Conservation (phyloP, 2,329 filamentous ascomycete genomes). For the Fusarium dimerum region DNA sequence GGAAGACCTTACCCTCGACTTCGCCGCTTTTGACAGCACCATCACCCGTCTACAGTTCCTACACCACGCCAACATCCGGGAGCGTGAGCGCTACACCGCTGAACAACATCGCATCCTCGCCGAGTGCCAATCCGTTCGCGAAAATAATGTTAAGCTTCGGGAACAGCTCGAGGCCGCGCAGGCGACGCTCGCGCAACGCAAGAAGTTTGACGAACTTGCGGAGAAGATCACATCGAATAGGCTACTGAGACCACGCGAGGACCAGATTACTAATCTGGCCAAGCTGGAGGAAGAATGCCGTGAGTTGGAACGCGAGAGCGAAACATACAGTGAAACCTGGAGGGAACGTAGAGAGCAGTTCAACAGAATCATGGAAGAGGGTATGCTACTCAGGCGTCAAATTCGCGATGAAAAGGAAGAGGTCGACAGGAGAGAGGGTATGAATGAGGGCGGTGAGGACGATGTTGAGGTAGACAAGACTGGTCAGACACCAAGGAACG, state of each 20-base stretch:
- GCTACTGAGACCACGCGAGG: conserved; percentile 78
- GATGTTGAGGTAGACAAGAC: conserved; percentile 49
- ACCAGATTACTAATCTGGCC: conserved; percentile 74
- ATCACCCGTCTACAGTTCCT: conserved; percentile 88
- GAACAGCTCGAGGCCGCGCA: conserved; percentile 76
- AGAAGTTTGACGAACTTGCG: conserved; percentile 84
- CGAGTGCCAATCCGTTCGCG: conserved; percentile 75
- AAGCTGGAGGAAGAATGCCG: conserved; percentile 88
- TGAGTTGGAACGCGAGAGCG: conserved; percentile 82
- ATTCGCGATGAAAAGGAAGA: conserved; percentile 97
- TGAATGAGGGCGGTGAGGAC: conserved; percentile 69
- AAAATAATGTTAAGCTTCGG: conserved; percentile 71
- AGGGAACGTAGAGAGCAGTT: conserved; percentile 83
- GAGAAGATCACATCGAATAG: conserved; percentile 83
- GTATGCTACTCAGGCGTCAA: conserved; percentile 78
- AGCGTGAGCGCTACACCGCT: conserved; percentile 79
- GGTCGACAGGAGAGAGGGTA: conserved; percentile 82
- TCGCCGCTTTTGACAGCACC: conserved; percentile 82
- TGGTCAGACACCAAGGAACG: conserved; percentile 53
- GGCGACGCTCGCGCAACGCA: conserved; percentile 73
- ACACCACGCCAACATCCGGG: conserved; percentile 76
- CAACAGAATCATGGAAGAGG: conserved; percentile 84
- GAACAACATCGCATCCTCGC: conserved; percentile 78
- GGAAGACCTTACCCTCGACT: conserved; percentile 84
- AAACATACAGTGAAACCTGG: conserved; percentile 81